Conservation (phyloP, 169 alveolate genomes). For the Amoebophrya sp. region DNA sequence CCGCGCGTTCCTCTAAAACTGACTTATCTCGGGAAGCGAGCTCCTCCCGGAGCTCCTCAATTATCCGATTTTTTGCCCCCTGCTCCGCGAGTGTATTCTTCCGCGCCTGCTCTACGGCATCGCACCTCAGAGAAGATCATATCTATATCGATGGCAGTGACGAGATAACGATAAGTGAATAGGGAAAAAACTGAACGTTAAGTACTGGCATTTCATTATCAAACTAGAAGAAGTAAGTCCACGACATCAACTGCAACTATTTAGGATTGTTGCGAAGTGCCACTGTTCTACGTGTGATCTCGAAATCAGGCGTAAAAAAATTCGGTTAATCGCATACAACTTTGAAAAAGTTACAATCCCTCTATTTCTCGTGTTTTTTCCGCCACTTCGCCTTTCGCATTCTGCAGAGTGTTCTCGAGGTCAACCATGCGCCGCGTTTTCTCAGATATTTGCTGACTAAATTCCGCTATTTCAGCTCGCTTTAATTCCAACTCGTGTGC, state of each 20-base stretch:
- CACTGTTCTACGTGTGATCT: no score
- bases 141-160: not conserved
- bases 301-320: not conserved
- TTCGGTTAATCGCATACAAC: not conserved
- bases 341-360: not conserved
- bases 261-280: no score
- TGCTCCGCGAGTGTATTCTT: not conserved
- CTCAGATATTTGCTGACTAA: not conserved
- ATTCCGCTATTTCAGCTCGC: not conserved
- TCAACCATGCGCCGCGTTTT: not conserved
- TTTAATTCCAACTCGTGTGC: not conserved
- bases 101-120: conserved; percentile 15
- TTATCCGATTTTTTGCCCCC: not conserved
- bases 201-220: not conserved
- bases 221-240: no score
- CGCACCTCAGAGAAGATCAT: not conserved
- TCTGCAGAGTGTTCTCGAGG: not conserved
- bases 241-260: no score
- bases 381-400: not conserved
- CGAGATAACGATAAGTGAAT: not conserved
- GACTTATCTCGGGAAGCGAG: not conserved
- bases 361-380: not conserved
- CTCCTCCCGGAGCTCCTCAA: conserved; percentile 23
- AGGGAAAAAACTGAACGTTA: not conserved
- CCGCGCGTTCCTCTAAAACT: not conserved